Evolutionary conservation across 2,329 filamentous ascomycete species (phyloP), one percentile per base, ranked within the genome.

Genomic region (Arthroderma sp.): DNA sequence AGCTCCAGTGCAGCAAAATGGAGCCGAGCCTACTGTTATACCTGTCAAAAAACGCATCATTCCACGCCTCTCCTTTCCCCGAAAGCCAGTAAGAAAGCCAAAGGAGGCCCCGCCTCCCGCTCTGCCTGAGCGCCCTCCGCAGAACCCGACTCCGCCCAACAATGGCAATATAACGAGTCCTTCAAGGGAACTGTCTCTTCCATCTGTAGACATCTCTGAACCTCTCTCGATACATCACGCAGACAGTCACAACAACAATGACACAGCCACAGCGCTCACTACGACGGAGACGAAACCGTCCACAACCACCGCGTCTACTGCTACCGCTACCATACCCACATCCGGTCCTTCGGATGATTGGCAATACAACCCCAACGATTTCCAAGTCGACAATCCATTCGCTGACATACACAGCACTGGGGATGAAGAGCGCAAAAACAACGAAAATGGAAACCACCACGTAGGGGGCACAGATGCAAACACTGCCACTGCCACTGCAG

Each of bases 351-450:
- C 15, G 15, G 15, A 22, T 22, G 15, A 22, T 22, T 61, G 59
- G 42, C 59, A 66, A 44, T 65, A 65, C 43, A 61, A 60, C 6
- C 53, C 64, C 5, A 57, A 59, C 38, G 61, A 65, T 34, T 65
- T 61, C 46, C 59, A 63, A 43, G 61, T 65, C 15, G 62, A 63
- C 47, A 64, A 67, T 45, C 64, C 64, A 5, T 67, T 66, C 40
- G 63, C 62, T 4, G 64, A 66, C 32, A 50, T 45, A 31, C 49
- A 44, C 50, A 54, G 54, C 34, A 52, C 49, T 38, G 44, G 54
- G 1, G 32, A 43, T 15, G 45, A 47, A 10, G 31, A 27, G 28
- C 29, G 36, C 29, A 42, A 32, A 22, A 37, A 46, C 28, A 40
- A 15, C 8, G 11, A 29, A n/a, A 29, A 32, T 29, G 30, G 42